Percentiles rank a stretch among this genome's conserved stretches.
Evolutionary conservation across 345 rosid genomes (phyloP).

Genomic region (Aegle marmelos): DNA sequence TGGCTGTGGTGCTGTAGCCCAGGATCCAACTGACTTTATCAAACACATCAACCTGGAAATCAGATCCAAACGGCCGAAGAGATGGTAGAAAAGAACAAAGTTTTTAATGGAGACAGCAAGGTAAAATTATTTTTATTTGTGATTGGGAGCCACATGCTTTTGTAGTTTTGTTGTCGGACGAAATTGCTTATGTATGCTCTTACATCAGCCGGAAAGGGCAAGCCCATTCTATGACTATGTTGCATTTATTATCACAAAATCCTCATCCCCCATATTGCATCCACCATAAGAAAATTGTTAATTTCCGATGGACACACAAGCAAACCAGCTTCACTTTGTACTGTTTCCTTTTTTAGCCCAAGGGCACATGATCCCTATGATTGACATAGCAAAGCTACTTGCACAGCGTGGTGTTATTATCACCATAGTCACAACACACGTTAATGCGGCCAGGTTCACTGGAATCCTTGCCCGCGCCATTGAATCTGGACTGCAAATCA

Average conservation of each 20-base stretch:
- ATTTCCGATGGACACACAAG: neutral
- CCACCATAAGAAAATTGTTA: neutral
- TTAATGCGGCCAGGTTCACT: neutral
- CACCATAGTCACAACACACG: constrained; percentile 31
- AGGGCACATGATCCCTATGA: constrained; percentile 49
- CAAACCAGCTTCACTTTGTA: constrained; percentile 35
- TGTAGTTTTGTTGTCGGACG: neutral
- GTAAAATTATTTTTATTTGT: too few species aligned
- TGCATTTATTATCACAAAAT: neutral
- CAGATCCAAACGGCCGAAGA: too few species aligned
- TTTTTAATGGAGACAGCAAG: too few species aligned
- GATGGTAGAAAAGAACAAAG: too few species aligned
- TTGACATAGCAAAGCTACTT: constrained; percentile 38
- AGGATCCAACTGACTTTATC: too few species aligned
- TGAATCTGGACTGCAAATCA: neutral
- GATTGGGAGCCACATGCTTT: too few species aligned
- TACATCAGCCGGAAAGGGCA: neutral
- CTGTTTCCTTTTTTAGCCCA: constrained; percentile 42
- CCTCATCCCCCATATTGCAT: neutral
- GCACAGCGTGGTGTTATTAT: constrained; percentile 30
- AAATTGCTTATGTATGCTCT: neutral
- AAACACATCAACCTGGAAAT: too few species aligned
- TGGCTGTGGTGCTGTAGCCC: too few species aligned
- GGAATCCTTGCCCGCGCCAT: neutral
- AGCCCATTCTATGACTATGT: neutral